Conservation (phyloP, 73 alveolate genomes). For the Paraurostyla sp. region DNA sequence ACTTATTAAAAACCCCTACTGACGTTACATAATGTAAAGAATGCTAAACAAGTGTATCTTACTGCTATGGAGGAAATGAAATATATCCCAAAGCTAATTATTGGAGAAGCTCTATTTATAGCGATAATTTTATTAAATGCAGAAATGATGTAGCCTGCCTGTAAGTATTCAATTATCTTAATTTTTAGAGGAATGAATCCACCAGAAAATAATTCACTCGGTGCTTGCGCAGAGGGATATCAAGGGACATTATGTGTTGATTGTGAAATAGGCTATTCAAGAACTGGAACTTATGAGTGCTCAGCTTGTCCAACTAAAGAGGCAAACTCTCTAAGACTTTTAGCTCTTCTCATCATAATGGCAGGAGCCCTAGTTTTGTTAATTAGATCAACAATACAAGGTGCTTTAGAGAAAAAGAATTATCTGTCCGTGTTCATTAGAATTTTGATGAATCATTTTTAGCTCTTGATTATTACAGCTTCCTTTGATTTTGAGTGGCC, state of each 20-base stretch:
- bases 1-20: not conserved
- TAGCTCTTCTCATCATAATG: not conserved
- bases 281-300: slow-evolving; percentile 41
- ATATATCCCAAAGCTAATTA: slow-evolving; percentile 57
- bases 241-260: slow-evolving; percentile 60
- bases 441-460: too few relatives aligned
- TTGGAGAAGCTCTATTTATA: slow-evolving; percentile 65
- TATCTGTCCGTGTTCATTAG: not conserved
- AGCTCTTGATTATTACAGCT: slow-evolving; percentile 9
- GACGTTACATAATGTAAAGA: not conserved
- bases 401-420: slow-evolving; percentile 7
- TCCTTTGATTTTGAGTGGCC: slow-evolving; percentile 29
- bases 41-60: slow-evolving; percentile 1
- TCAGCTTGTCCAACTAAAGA: slow-evolving; percentile 23
- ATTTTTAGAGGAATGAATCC: slow-evolving; percentile 5
- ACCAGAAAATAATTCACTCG: slow-evolving; percentile 42
- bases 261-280: slow-evolving; percentile 59
- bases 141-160: slow-evolving; percentile 59
- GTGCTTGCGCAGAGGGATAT: slow-evolving; percentile 66
- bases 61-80: slow-evolving; percentile 47
- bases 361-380: not conserved
- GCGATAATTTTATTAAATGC: slow-evolving; percentile 63
- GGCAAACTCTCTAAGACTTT: not conserved
- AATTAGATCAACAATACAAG: slow-evolving; percentile 12
- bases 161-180: not conserved